Evolutionary conservation across 1,139 yeast genomes (phyloP).

Genomic region (Suhomyces coccinellae): DNA sequence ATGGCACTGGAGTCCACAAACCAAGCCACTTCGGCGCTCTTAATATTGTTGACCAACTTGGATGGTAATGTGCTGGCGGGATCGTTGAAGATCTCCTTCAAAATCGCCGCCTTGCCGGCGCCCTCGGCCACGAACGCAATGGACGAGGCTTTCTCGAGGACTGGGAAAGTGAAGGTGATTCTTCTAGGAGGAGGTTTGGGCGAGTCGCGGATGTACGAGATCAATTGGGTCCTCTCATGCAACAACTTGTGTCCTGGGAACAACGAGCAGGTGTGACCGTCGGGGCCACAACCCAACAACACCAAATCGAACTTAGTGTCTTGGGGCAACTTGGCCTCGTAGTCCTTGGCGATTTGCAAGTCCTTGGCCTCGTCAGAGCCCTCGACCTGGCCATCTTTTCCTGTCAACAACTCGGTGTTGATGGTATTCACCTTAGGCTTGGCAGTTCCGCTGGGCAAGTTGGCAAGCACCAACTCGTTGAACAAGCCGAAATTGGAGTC

Average conservation of each 20-base stretch:
- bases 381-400: slow-evolving; percentile 44
- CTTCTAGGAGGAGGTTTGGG: slow-evolving; percentile 82
- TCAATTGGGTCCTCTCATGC: slow-evolving; percentile 36
- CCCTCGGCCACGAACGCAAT: slow-evolving; percentile 91
- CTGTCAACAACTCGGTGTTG: slow-evolving; percentile 48
- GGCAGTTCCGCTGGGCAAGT: slow-evolving; percentile 31
- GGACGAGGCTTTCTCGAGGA: slow-evolving; percentile 51
- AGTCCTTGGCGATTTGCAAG: slow-evolving; percentile 49
- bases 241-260: slow-evolving; percentile 61
- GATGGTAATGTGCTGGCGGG: slow-evolving; percentile 59
- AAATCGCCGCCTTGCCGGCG: slow-evolving; percentile 72
- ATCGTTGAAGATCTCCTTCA: slow-evolving; percentile 69
- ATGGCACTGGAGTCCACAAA: slow-evolving; percentile 78
- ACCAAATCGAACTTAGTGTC: slow-evolving; percentile 52
- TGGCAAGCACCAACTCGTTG: slow-evolving; percentile 54
- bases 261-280: slow-evolving; percentile 77
- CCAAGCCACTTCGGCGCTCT: slow-evolving; percentile 63
- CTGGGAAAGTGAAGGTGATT: slow-evolving; percentile 69
- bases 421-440: slow-evolving; percentile 53
- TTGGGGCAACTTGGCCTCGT: slow-evolving; percentile 47
- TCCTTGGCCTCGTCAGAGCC: slow-evolving; percentile 43
- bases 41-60: slow-evolving; percentile 61
- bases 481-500: slow-evolving; percentile 72
- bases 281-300: slow-evolving; percentile 76
- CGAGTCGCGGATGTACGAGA: slow-evolving; percentile 55